Conservation (phyloP, 805 yeast genomes). For the Candida sanyiensis region DNA sequence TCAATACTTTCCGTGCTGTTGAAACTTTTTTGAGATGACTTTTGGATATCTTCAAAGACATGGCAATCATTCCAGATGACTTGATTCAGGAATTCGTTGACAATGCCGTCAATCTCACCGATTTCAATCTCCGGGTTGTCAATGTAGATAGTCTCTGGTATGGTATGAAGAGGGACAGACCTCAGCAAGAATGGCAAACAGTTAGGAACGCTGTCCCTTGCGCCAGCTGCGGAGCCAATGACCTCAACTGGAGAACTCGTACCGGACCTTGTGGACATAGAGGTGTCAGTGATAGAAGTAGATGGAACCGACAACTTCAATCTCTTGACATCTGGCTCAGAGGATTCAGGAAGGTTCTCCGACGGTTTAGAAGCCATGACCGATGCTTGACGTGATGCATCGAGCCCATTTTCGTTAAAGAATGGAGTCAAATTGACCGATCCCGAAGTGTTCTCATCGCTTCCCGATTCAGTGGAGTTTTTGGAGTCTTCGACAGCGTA, state of each 20-base stretch:
- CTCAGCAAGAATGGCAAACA: constrained; percentile 65
- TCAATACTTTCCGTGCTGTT: constrained; percentile 17
- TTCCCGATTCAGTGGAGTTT: constrained; percentile 2
- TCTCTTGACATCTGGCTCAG: constrained; percentile 19
- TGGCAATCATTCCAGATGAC: constrained; percentile 24
- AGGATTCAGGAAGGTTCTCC: constrained; percentile 9
- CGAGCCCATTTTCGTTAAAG: background rate
- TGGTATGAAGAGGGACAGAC: constrained; percentile 54
- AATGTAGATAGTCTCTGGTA: constrained; percentile 48
- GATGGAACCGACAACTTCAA: constrained; percentile 11
- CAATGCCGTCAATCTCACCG: constrained; percentile 15
- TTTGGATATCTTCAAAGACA: constrained; percentile 12
- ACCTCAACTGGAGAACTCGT: constrained; percentile 6
- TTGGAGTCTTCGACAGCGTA: constrained; percentile 7
- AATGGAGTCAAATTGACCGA: no score
- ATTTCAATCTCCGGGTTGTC: constrained; percentile 30
- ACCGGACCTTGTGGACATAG: constrained; percentile 2
- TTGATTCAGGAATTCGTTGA: constrained; percentile 29
- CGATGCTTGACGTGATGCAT: background rate
- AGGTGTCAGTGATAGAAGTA: background rate
- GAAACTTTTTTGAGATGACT: constrained; percentile 1
- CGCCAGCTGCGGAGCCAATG: constrained; percentile 9
- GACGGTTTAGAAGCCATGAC: background rate
- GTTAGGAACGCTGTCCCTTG: constrained; percentile 46
- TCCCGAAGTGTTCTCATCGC: no score